Percentiles rank a stretch among this genome's conserved stretches.
These are phyloP conservation scores for Cladosporium oxysporum DNA, from an alignment of 2,329 filamentous ascomycete species.

Conservation along the genomic window DNA sequence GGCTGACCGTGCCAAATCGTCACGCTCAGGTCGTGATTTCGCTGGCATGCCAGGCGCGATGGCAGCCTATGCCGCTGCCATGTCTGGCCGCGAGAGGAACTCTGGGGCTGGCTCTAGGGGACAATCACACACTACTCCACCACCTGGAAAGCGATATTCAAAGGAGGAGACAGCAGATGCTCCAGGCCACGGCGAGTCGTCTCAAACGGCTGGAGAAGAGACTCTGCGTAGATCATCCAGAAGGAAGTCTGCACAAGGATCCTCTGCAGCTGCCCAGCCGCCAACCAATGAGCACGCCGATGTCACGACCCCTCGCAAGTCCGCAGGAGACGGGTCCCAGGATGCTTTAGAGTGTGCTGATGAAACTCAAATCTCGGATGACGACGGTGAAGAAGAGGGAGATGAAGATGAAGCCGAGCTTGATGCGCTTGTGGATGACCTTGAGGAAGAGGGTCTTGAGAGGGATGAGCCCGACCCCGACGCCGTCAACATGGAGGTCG, in stretches of 20 bases:
- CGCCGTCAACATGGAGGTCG: slow-evolving; percentile 89
- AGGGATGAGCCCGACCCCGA: slow-evolving; percentile 77
- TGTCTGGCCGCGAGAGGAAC: slow-evolving; percentile 51
- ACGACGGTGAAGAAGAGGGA: slow-evolving; percentile 53
- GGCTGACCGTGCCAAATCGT: slow-evolving; percentile 64
- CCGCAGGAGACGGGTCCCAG: slow-evolving; percentile 59
- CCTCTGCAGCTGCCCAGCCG: slow-evolving; percentile 21
- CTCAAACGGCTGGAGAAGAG: slow-evolving; percentile 27
- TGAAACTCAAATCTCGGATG: slow-evolving; percentile 77
- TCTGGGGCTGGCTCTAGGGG: slow-evolving; percentile 33
- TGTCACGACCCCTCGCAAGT: slow-evolving; percentile 25
- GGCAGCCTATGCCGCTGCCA: slow-evolving; percentile 76
- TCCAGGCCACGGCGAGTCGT: slow-evolving; percentile 23
- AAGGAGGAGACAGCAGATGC: slow-evolving; percentile 30
- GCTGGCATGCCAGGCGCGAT: slow-evolving; percentile 68
- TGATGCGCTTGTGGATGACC: slow-evolving; percentile 85
- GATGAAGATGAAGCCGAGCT: slow-evolving; percentile 59
- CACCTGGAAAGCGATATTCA: slow-evolving; percentile 19
- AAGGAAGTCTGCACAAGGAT: slow-evolving; percentile 33
- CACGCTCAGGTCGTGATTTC: slow-evolving; percentile 46
- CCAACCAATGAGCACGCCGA: slow-evolving; percentile 21
- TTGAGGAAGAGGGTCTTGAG: slow-evolving; percentile 79
- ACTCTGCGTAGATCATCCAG: slow-evolving; percentile 37
- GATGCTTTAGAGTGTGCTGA: slow-evolving; percentile 88
- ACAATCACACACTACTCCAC: background rate